Base-by-base conservation (phyloP, 106 monocot species). In the Narthecium ossifragum region DNA sequence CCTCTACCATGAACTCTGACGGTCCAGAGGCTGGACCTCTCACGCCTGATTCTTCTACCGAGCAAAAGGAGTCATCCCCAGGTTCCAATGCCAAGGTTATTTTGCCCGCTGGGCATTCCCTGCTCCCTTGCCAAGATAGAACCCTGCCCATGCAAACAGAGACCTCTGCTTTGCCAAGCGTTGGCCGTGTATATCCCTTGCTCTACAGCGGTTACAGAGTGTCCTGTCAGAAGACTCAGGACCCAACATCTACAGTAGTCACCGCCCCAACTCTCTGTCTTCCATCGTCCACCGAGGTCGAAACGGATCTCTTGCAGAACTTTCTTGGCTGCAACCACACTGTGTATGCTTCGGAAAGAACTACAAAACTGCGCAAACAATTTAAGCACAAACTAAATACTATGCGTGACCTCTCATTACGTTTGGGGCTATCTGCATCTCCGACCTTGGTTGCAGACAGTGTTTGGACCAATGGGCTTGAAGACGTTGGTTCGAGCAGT, bases 371-470 rank as follows among this genome's bases (percentile, higher is more conserved):
- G 1, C 21, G 17, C 29, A 56, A 60, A 26, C 20, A 9, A 31
- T 24, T 48, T 21, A 55, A 38, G 46, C 21, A 26, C 25, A 4
- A 46, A 20, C 34, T 15, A 6, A n/a, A 25, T 23, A 48, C 24
- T 9, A 69, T 20, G 31, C 85, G 70, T 43, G 82, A 82, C 57
- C 46, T 92, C 29, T 80, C 91, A 0, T 51, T 92, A 39, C 70
- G 67, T 17, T 51, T 92, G 48, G 77, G 91, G 24, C 64, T 72
- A 48, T 63, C 76, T 27, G 70, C 73, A n/a, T 27, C 54, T 22
- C 40, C 62, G 3, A 51, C 31, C 36, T 62, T 63, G 8, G 55
- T 46, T 39, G 55, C 31, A 4, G 75, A 75, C 36, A 61, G 52
- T 46, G 52, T 26, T 45, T 75, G 72, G 66, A 32, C 58, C 21